Evolutionary conservation across 140 eudicot species (phyloP), one percentile per base, ranked within the genome.

Genomic region (Bidens hawaiensis): DNA sequence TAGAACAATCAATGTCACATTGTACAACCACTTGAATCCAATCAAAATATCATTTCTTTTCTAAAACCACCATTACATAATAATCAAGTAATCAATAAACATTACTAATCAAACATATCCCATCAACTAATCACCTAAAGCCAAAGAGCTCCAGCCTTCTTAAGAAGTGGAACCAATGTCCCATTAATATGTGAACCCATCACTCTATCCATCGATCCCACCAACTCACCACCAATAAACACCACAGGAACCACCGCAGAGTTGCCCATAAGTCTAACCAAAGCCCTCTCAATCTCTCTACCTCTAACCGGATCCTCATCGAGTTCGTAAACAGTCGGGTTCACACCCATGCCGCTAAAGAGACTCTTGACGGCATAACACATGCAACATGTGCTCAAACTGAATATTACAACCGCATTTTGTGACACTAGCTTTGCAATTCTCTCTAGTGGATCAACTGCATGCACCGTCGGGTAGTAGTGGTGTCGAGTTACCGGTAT

Each of bases 121-220:
- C n/a, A 26, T 16, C 30, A 55, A 45, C 13, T 56, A 34, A 45
- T 55, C 8, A 49, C 25, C 77, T 69, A 86, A 47, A 90, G 91
- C 97, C 97, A 90, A 21, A 87, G 94, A 0, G 97, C 97, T 6
- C 96, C 97, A 9, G 97, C 97, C 64, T 90, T 79, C 85, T 91
- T 91, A 5, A 91, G 89, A 28, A 87, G 85, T n/a, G 98, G 98
- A 6, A 91, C 96, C 79, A 91, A 48, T 5, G 85, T 64, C 60
- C 98, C 98, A 76, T 72, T 87, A 60, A 91, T 91, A 80, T 91
- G 98, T 0, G 96, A 76, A 6, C 79, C 98, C 98, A 91, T 87
- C 6, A 91, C 98, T 56, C 95, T 79, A 69, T 91, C 98, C 95
- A 91, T 82, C 4, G 98, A 70, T 1, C 98, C 98, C 15, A 91